Conservation (phyloP, 129 eudicot species). For the Logfia minima region DNA sequence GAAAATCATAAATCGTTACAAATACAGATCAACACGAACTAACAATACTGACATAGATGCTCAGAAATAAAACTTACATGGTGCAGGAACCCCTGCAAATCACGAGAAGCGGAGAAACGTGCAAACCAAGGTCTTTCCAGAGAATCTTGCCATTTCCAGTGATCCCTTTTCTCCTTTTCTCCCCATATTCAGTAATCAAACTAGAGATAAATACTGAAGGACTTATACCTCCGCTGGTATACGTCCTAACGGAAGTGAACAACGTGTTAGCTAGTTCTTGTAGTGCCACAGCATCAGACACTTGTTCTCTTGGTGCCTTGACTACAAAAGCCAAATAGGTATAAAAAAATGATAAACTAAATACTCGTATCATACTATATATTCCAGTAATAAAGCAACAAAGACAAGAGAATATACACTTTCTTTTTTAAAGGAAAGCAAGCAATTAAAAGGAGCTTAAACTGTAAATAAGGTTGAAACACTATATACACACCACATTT, state of each 20-base stretch:
- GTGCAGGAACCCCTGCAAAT: conserved; percentile 39
- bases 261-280: conserved; percentile 40
- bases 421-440: neutral
- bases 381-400: neutral
- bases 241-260: conserved; percentile 37
- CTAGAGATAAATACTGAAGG: conserved; percentile 49
- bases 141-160: conserved; percentile 11
- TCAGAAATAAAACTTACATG: conserved; percentile 41
- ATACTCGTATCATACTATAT: neutral
- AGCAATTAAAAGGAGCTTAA: neutral
- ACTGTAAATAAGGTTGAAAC: neutral
- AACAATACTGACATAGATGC: neutral
- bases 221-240: conserved; percentile 38
- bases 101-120: conserved; percentile 45
- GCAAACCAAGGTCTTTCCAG: conserved; percentile 51
- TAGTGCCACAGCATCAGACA: conserved; percentile 63
- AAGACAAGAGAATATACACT: neutral
- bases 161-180: neutral
- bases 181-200: conserved; percentile 35
- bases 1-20: neutral
- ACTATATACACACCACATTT: neutral
- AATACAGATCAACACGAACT: neutral
- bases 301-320: conserved; percentile 57
- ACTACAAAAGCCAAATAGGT: conserved; percentile 37
- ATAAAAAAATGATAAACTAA: neutral